Conservation (phyloP, 2,329 filamentous ascomycete species). For the Monosporascus ibericus region DNA sequence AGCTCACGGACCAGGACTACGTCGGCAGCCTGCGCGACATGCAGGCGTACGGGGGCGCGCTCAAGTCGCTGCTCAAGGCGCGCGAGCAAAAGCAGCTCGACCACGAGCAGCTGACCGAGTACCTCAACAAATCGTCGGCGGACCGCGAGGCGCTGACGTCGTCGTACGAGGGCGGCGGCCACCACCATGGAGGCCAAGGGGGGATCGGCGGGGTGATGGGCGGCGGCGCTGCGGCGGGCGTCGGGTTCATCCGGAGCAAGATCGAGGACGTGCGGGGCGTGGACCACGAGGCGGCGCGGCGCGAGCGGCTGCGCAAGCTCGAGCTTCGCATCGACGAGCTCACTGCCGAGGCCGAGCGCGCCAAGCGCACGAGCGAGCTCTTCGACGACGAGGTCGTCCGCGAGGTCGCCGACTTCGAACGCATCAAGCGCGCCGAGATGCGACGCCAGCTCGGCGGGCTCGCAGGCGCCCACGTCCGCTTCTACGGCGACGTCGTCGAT, state of each 20-base stretch:
- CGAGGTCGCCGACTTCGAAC: slow-evolving; percentile 89
- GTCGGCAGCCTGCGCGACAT: slow-evolving; percentile 88
- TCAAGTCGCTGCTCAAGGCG: slow-evolving; percentile 84
- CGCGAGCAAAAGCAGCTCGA: slow-evolving; percentile 97
- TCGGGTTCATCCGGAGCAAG: slow-evolving; percentile 84
- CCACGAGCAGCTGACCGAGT: slow-evolving; percentile 92
- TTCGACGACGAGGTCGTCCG: slow-evolving; percentile 96
- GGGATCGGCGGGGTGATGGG: slow-evolving; percentile 44
- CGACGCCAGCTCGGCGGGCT: slow-evolving; percentile 77
- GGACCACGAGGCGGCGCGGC: slow-evolving; percentile 85
- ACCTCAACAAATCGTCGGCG: slow-evolving; percentile 81
- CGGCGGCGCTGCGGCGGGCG: slow-evolving; percentile 52
- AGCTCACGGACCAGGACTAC: slow-evolving; percentile 93
- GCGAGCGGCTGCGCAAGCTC: slow-evolving; percentile 81
- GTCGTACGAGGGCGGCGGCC: slow-evolving; percentile 35
- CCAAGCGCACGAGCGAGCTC: slow-evolving; percentile 79
- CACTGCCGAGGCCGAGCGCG: slow-evolving; percentile 80
- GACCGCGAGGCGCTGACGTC: slow-evolving; percentile 76
- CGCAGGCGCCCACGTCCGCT: slow-evolving; percentile 78
- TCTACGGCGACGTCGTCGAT: slow-evolving; percentile 73
- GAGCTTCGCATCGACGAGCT: slow-evolving; percentile 91
- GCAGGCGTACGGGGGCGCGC: slow-evolving; percentile 84
- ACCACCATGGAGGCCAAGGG: not conserved
- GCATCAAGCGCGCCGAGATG: slow-evolving; percentile 93
- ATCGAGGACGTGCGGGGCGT: slow-evolving; percentile 95